phyloP scores from a whole-genome alignment of 768 basidiomycete genomes.

The Pleurotus tuoliensis region DNA sequence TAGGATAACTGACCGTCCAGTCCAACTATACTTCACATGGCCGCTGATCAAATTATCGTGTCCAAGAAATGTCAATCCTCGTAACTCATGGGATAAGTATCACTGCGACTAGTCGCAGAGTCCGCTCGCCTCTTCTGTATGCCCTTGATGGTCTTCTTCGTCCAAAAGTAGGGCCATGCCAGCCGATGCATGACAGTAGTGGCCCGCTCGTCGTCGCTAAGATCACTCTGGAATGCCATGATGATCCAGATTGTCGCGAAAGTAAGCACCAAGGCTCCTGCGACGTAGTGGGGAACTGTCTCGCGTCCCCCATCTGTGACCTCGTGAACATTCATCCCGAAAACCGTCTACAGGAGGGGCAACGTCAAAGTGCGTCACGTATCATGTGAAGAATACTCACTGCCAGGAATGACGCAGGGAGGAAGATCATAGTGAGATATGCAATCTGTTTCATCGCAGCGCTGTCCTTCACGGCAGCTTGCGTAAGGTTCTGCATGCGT shows the following conservation, averaged over 20 bases:
- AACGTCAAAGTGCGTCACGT: background rate
- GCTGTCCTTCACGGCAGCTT: constrained; percentile 46
- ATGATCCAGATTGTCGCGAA: constrained; percentile 40
- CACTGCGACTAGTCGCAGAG: too few species aligned
- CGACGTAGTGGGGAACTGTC: constrained; percentile 35
- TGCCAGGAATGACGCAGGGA: constrained; percentile 52
- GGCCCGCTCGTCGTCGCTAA: background rate
- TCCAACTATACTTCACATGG: too few species aligned
- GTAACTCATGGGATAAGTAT: too few species aligned
- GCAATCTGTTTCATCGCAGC: constrained; percentile 58
- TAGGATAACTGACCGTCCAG: too few species aligned
- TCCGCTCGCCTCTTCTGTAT: background rate
- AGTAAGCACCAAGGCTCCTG: constrained; percentile 36
- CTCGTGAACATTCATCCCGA: constrained; percentile 54
- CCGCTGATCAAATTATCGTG: too few species aligned
- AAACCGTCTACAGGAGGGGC: constrained; percentile 33
- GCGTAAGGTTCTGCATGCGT: constrained; percentile 49
- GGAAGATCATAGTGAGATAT: constrained; percentile 59
- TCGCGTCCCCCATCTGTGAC: constrained; percentile 27
- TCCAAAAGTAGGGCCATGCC: background rate
- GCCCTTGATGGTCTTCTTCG: background rate
- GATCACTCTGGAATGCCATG: constrained; percentile 41
- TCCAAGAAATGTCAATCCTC: too few species aligned
- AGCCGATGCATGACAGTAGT: background rate
- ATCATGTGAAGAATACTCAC: constrained; percentile 22